Evolutionary conservation across 495 filamentous ascomycete genomes (phyloP), one percentile per base, ranked within the genome.

Genomic region (Aspergillus avenaceus): DNA sequence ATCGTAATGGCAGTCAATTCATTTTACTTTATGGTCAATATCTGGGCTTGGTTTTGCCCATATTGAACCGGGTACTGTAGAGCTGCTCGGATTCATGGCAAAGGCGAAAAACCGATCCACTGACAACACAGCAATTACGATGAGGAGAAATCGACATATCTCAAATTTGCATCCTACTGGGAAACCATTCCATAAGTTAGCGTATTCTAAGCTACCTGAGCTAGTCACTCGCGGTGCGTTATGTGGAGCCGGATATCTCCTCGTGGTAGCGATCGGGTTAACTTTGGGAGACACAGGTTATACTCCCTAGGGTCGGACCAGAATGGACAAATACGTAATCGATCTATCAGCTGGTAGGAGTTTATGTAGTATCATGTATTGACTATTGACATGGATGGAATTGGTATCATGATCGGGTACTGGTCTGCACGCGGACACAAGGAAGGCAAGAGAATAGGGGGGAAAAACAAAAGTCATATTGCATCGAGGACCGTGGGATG

Each of bases 401-500:
- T n/a, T n/a, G n/a, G 7, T 38, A 38, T 32, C 16, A 45, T 31
- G 12, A 19, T 28, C 42, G 12, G 42, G 29, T 29, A 27, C 24
- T 44, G 41, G 34, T 38, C 8, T 18, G 34, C 34, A 21, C 18
- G n/a, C n/a, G 29, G 42, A 45, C 31, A 21, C 16, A 32, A 14
- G 14, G 11, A 32, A 45, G 26, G 26, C 26, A 21, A 44, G 32
- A 3, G 19, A 18, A 18, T 36, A 13, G 19, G 32, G 3, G 14
- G 13, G 18, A 16, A 4, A 5, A 38, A 21, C 36, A 18, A 27
- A 8, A 26, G 29, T 13, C 41, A 28, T 43, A 25, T 44, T 45
- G 26, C 42, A 45, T 29, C 9, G n/a, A 31, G 42, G 22, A 22
- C 42, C 42, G 42, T 45, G 42, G 26, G 42, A 45, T 29, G 24